Conservation (phyloP, 768 basidiomycete genomes). For the Neoboletus magnificus region DNA sequence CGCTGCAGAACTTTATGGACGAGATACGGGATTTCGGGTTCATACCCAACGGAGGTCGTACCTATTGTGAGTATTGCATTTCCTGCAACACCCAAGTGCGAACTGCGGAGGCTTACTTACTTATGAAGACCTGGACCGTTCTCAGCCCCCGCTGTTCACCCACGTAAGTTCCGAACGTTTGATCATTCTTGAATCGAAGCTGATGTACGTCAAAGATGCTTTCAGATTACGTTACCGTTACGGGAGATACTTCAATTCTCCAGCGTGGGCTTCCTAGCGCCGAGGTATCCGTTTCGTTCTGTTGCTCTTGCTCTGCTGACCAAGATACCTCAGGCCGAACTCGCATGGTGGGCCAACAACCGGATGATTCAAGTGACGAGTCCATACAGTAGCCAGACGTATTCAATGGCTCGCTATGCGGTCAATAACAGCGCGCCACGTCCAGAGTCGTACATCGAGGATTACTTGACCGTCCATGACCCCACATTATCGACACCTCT, state of each 20-base stretch:
- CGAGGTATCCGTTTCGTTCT: slow-evolving; percentile 46
- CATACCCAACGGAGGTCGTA: slow-evolving; percentile 91
- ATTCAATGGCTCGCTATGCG: slow-evolving; percentile 66
- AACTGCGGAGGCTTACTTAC: neutral
- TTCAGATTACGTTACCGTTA: slow-evolving; percentile 70
- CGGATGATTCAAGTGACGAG: slow-evolving; percentile 65
- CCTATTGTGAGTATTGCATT: slow-evolving; percentile 60
- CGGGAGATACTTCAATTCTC: slow-evolving; percentile 73
- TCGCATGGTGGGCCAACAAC: slow-evolving; percentile 79
- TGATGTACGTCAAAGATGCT: slow-evolving; percentile 61
- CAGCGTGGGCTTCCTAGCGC: slow-evolving; percentile 78
- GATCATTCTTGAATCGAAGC: neutral
- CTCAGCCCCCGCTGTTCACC: slow-evolving; percentile 90
- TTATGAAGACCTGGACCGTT: slow-evolving; percentile 70
- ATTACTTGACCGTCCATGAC: slow-evolving; percentile 77
- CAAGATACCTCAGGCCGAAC: slow-evolving; percentile 53
- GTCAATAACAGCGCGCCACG: slow-evolving; percentile 85
- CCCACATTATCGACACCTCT: slow-evolving; percentile 51
- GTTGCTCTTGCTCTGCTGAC: neutral
- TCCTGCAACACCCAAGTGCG: neutral
- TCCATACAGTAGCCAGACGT: slow-evolving; percentile 64
- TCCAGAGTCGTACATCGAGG: slow-evolving; percentile 80
- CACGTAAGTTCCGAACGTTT: slow-evolving; percentile 43
- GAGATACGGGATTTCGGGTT: slow-evolving; percentile 82
- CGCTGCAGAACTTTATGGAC: slow-evolving; percentile 94